Percentiles rank a stretch among this genome's conserved stretches.
phyloP scores from a whole-genome alignment of 176 grass and related monocot species.

The Triticum monococcum region DNA sequence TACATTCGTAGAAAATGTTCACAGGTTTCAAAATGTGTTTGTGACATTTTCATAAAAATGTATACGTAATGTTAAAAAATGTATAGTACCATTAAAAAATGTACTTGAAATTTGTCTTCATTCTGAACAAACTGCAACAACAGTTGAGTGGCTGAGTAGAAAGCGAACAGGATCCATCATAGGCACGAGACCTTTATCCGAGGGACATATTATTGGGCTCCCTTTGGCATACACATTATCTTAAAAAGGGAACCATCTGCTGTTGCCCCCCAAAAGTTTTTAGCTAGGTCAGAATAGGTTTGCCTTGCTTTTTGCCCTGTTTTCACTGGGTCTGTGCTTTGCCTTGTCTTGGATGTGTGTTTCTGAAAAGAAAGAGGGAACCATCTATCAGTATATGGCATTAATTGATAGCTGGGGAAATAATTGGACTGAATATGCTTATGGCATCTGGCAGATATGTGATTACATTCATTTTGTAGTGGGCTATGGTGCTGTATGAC shows the following conservation, averaged over 20 bases:
- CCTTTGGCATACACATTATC: background rate
- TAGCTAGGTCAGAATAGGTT: background rate
- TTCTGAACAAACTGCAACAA: background rate
- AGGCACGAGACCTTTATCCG: background rate
- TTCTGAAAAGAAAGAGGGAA: background rate
- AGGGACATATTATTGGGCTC: conserved; percentile 58
- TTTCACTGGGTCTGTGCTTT: background rate
- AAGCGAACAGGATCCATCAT: conserved; percentile 68
- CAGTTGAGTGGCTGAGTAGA: background rate
- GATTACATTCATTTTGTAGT: background rate
- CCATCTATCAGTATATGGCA: conserved; percentile 2
- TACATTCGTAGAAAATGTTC: background rate
- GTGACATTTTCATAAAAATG: no score
- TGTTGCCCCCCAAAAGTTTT: background rate
- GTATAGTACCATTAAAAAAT: no score
- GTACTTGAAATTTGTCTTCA: background rate
- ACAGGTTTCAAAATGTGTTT: no score
- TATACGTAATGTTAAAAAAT: background rate
- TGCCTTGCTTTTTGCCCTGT: background rate
- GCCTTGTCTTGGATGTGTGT: background rate
- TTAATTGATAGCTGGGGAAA: background rate
- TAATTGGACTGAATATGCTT: background rate
- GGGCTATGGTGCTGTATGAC: background rate
- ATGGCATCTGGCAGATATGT: background rate
- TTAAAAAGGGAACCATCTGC: no score